Percentiles rank a stretch among this genome's conserved stretches.
Evolutionary conservation across 1,284 basidiomycete species (phyloP).

Genomic region (Cutaneotrichosporon sp.): DNA sequence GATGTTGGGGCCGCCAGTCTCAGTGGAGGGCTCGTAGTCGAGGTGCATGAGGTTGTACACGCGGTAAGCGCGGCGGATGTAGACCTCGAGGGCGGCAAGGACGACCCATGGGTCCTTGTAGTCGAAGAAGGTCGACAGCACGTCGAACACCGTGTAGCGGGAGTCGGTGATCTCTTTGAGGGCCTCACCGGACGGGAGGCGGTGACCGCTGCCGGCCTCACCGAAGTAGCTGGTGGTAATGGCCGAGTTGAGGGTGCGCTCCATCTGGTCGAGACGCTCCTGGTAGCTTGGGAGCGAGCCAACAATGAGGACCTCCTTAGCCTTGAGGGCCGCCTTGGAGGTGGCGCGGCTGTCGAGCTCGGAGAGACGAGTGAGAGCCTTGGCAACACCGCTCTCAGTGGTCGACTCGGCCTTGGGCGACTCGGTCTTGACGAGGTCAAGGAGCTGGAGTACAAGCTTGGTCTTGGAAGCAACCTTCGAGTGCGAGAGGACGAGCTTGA

Average conservation of each 20-base stretch:
- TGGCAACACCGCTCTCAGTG: constrained; percentile 46
- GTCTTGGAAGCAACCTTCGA: constrained; percentile 92
- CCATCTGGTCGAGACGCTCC: constrained; percentile 91
- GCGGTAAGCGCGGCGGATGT: constrained; percentile 86
- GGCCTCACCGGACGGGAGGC: constrained; percentile 76
- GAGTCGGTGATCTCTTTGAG: constrained; percentile 94
- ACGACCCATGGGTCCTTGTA: constrained; percentile 79
- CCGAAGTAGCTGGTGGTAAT: constrained; percentile 86
- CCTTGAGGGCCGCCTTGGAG: constrained; percentile 85
- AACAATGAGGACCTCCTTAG: constrained; percentile 93
- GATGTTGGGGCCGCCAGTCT: constrained; percentile 73
- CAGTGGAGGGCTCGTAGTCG: constrained; percentile 89
- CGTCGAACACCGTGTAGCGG: constrained; percentile 94
- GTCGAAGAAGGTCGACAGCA: constrained; percentile 92
- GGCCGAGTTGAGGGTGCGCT: constrained; percentile 83
- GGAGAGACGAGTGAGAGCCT: constrained; percentile 54
- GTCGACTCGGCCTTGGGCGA: constrained; percentile 67
- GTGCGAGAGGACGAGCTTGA: constrained; percentile 85
- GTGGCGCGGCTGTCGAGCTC: constrained; percentile 82
- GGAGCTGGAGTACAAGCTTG: constrained; percentile 76
- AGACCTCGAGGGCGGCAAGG: constrained; percentile 92
- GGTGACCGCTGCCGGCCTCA: constrained; percentile 68
- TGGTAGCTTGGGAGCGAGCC: constrained; percentile 96
- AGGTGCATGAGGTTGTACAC: constrained; percentile 89
- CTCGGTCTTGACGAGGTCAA: constrained; percentile 83